Evolutionary conservation across 1,139 yeast species (phyloP).

Genomic region (Torulaspora pretoriensis): DNA sequence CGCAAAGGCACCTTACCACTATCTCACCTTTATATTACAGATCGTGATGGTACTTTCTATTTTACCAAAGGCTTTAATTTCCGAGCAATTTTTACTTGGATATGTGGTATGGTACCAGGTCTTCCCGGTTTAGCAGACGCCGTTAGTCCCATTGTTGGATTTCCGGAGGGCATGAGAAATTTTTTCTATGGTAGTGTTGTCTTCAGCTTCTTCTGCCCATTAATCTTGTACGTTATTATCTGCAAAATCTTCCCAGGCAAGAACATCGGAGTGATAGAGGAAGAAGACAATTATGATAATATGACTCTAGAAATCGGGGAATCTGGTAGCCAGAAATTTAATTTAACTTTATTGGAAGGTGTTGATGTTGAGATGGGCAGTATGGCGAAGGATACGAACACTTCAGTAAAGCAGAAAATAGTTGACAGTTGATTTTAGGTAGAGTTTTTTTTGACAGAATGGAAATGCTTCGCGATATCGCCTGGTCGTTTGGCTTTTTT

Average conservation of each 20-base stretch:
- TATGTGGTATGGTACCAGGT: conserved; percentile 26
- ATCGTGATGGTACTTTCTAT: conserved; percentile 28
- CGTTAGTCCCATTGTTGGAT: conserved; percentile 20
- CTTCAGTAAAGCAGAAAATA: conserved; percentile 1
- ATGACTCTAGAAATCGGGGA: conserved; percentile 28
- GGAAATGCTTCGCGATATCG: neutral
- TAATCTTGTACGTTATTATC: conserved; percentile 21
- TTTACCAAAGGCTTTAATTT: conserved; percentile 35
- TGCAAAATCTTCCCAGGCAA: conserved; percentile 27
- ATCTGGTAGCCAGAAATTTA: conserved; percentile 20
- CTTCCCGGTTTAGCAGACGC: conserved; percentile 20
- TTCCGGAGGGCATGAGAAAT: conserved; percentile 22
- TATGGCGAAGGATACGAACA: neutral
- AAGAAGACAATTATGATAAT: conserved; percentile 25
- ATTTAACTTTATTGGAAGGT: conserved; percentile 15
- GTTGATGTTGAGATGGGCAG: conserved; percentile 7
- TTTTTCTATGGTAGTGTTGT: conserved; percentile 26
- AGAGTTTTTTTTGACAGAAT: neutral
- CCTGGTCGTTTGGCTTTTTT: neutral
- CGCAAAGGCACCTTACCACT: conserved; percentile 26
- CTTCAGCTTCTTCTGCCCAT: conserved; percentile 26
- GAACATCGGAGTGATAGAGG: conserved; percentile 14
- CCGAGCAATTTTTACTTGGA: conserved; percentile 34
- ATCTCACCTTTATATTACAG: conserved; percentile 28
- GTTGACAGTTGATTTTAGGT: neutral